phyloP scores from a whole-genome alignment of 805 yeast species.

The Kodamaea hsintzibuensis region DNA sequence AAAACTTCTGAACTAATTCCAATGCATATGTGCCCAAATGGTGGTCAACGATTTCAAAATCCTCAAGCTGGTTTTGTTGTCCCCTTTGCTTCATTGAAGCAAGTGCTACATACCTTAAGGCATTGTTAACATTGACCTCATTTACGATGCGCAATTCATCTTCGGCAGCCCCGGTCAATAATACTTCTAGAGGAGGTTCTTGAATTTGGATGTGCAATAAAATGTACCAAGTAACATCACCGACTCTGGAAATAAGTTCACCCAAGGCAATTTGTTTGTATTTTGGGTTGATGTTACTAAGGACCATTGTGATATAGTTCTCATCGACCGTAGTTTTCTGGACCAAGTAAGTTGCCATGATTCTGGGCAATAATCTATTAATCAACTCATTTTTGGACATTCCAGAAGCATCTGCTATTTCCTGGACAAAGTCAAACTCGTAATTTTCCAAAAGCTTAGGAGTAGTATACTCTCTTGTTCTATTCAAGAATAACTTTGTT shows the following conservation, averaged over 20 bases:
- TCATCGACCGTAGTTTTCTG: slow-evolving; percentile 51
- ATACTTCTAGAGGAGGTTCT: slow-evolving; percentile 14
- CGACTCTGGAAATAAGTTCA: slow-evolving; percentile 39
- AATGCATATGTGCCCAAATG: slow-evolving; percentile 40
- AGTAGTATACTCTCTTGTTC: slow-evolving; percentile 72
- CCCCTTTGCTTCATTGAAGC: slow-evolving; percentile 24
- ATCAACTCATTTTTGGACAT: slow-evolving; percentile 49
- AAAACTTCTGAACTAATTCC: slow-evolving; percentile 75
- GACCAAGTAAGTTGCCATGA: slow-evolving; percentile 59
- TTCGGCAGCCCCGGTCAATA: background rate
- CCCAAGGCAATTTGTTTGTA: slow-evolving; percentile 33
- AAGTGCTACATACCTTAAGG: slow-evolving; percentile 38
- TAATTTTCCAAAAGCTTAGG: slow-evolving; percentile 74
- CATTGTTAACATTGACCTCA: slow-evolving; percentile 38
- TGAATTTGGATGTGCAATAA: slow-evolving; percentile 33
- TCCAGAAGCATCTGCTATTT: slow-evolving; percentile 56
- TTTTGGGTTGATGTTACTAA: slow-evolving; percentile 54
- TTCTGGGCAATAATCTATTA: slow-evolving; percentile 48
- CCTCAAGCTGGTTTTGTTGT: slow-evolving; percentile 9
- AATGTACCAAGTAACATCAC: slow-evolving; percentile 40
- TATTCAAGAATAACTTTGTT: slow-evolving; percentile 56
- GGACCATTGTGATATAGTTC: slow-evolving; percentile 49
- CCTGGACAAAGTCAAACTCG: slow-evolving; percentile 60
- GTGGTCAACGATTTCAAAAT: slow-evolving; percentile 28
- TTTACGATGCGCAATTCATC: slow-evolving; percentile 28